Evolutionary conservation across 1,284 basidiomycete genomes (phyloP).

Genomic region (Ganoderma lucidum): DNA sequence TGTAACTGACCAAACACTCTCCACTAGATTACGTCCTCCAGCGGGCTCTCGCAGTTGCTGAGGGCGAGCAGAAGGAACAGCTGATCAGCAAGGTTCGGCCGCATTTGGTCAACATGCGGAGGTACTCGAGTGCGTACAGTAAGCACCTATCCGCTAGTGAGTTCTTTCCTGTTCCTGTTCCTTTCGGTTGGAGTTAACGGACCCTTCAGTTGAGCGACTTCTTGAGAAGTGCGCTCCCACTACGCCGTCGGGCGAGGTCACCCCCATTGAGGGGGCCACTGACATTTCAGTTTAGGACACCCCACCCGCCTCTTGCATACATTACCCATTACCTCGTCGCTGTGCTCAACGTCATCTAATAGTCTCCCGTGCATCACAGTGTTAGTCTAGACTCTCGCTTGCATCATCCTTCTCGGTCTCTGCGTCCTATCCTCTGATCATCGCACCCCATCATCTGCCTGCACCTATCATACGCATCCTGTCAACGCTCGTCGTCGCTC

Average conservation of each 20-base stretch:
- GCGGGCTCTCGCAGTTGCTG: conserved; percentile 74
- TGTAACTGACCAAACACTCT: conserved; percentile 7
- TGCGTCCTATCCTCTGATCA: conserved; percentile 2
- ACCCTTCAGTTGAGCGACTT: conserved; percentile 67
- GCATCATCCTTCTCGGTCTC: conserved; percentile 16
- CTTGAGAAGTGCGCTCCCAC: conserved; percentile 52
- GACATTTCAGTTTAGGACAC: conserved; percentile 31
- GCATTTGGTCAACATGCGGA: conserved; percentile 75
- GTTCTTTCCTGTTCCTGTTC: conserved; percentile 39
- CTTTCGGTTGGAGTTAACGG: conserved; percentile 16
- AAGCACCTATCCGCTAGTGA: conserved; percentile 83
- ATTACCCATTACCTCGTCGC: conserved; percentile 21
- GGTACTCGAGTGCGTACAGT: conserved; percentile 75
- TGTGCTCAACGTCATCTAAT: conserved; percentile 15
- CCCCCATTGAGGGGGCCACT: conserved; percentile 16
- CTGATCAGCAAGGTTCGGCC: conserved; percentile 71
- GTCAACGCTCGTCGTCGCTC: conserved; percentile 28
- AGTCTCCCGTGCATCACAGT: conserved; percentile 7
- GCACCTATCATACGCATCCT: conserved; percentile 20
- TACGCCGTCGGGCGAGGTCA: conserved; percentile 9
- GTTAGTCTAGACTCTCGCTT: conserved; percentile 10
- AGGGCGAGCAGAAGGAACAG: conserved; percentile 73
- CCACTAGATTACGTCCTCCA: conserved; percentile 82
- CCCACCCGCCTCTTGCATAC: conserved; percentile 22
- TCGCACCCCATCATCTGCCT: conserved; percentile 16